Evolutionary conservation across 805 yeast species (phyloP).

Genomic region (Ascoidea rubescens): DNA sequence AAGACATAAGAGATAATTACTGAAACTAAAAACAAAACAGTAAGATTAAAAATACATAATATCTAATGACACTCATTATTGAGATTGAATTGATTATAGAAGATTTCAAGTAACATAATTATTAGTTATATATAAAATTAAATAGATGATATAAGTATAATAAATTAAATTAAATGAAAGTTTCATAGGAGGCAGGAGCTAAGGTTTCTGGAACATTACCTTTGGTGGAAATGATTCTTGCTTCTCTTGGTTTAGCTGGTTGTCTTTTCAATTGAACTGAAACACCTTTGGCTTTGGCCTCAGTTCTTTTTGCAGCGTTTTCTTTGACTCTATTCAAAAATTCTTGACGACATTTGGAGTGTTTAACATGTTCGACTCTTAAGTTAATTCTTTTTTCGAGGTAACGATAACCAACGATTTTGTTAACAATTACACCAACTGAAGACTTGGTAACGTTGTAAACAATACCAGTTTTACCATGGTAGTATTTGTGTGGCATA

Average conservation of each 20-base stretch:
- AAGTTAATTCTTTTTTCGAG: constrained; percentile 96
- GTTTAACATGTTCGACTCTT: constrained; percentile 98
- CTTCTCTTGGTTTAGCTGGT: constrained; percentile 95
- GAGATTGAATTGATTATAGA: no score
- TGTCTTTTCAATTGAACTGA: constrained; percentile 91
- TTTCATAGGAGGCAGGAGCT: constrained; percentile 99
- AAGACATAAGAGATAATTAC: no score
- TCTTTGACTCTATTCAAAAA: constrained; percentile 96
- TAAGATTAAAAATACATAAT: no score
- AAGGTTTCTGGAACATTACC: constrained; percentile 88
- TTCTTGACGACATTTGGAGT: constrained; percentile 99
- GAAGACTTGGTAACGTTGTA: constrained; percentile 98
- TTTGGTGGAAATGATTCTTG: constrained; percentile 72
- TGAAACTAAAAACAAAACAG: no score
- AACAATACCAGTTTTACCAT: constrained; percentile 99
- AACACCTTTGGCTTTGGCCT: constrained; percentile 91
- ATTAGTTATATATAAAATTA: no score
- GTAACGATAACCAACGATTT: constrained; percentile 98
- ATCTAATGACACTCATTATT: no score
- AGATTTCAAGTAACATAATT: no score
- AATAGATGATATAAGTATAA: no score
- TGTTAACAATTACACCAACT: constrained; percentile 96
- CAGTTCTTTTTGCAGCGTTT: constrained; percentile 86
- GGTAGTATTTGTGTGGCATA: constrained; percentile 99
- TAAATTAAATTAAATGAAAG: constrained; percentile 65